phyloP scores from a whole-genome alignment of 352 stramenopile genomes.

The Pythium rhizo-oryzae region DNA sequence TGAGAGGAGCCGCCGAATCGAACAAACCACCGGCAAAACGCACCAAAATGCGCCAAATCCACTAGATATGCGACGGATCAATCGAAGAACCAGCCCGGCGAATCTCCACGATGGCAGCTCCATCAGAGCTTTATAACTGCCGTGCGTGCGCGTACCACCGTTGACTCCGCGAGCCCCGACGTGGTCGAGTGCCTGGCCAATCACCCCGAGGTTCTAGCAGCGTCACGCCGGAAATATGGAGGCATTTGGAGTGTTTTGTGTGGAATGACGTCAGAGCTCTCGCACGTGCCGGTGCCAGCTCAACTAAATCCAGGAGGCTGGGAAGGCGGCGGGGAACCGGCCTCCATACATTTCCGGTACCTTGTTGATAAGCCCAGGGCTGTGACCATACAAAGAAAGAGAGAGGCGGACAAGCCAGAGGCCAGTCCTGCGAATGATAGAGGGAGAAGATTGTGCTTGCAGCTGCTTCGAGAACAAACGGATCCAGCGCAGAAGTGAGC shows the following conservation, averaged over 20 bases:
- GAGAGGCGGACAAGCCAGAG: constrained; percentile 2
- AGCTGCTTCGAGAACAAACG: constrained; percentile 21
- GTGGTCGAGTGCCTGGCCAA: not conserved
- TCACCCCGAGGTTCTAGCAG: not conserved
- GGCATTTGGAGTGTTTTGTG: not conserved
- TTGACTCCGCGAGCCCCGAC: not conserved
- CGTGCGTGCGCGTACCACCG: not conserved
- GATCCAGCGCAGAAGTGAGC: not conserved
- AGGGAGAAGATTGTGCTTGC: constrained; percentile 7
- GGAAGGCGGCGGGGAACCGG: too few relatives aligned
- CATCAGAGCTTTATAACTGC: not conserved
- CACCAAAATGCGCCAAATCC: not conserved
- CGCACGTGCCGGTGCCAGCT: not conserved
- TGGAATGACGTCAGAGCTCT: constrained; percentile 14
- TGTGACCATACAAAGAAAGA: constrained; percentile 2
- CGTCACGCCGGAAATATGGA: not conserved
- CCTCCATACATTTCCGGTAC: too few relatives aligned
- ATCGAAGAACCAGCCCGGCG: constrained; percentile 7
- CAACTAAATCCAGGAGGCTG: not conserved
- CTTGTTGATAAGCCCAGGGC: not conserved
- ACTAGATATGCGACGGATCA: not conserved
- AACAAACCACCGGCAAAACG: constrained; percentile 1
- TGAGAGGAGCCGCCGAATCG: constrained; percentile 4
- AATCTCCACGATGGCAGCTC: constrained; percentile 6
- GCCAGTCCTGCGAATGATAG: not conserved